Conservation (phyloP, 1,284 basidiomycete genomes). For the Cryptococcus sp. region DNA sequence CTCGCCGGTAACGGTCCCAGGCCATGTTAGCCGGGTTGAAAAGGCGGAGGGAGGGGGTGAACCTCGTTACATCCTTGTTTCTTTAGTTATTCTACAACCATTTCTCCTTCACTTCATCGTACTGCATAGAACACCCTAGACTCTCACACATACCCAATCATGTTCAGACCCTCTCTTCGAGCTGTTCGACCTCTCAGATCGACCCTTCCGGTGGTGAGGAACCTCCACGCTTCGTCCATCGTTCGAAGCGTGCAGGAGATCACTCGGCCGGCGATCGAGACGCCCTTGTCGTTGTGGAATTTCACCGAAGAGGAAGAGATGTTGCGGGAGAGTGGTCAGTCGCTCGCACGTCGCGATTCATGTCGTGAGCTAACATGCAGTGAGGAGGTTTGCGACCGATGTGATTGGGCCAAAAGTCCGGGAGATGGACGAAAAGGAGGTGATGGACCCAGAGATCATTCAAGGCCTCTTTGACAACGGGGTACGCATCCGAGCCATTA, state of each 20-base stretch:
- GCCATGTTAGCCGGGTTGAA: no score
- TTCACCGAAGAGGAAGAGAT: slow-evolving; percentile 90
- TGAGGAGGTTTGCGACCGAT: slow-evolving; percentile 80
- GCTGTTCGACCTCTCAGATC: slow-evolving; percentile 10
- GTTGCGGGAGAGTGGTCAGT: slow-evolving; percentile 75
- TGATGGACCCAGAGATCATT: slow-evolving; percentile 85
- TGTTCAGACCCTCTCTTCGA: slow-evolving; percentile 2
- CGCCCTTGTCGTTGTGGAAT: slow-evolving; percentile 54
- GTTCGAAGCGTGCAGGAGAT: slow-evolving; percentile 29
- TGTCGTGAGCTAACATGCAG: slow-evolving; percentile 51
- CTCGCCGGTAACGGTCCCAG: no score
- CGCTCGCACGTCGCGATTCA: neutral
- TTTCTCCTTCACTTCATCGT: no score
- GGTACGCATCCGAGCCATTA: slow-evolving; percentile 51
- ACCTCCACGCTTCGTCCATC: slow-evolving; percentile 22
- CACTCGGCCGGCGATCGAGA: slow-evolving; percentile 39
- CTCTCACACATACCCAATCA: no score
- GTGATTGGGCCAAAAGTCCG: slow-evolving; percentile 84
- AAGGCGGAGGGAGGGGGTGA: no score
- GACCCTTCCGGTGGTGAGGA: slow-evolving; percentile 13
- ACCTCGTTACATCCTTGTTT: no score
- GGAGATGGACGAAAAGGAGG: slow-evolving; percentile 97
- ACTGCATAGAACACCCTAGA: no score
- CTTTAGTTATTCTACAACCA: no score
- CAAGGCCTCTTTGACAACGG: slow-evolving; percentile 92